Conservation (phyloP, 192 early-diverging fungal species). For the Pecoramyces ruminantium region DNA sequence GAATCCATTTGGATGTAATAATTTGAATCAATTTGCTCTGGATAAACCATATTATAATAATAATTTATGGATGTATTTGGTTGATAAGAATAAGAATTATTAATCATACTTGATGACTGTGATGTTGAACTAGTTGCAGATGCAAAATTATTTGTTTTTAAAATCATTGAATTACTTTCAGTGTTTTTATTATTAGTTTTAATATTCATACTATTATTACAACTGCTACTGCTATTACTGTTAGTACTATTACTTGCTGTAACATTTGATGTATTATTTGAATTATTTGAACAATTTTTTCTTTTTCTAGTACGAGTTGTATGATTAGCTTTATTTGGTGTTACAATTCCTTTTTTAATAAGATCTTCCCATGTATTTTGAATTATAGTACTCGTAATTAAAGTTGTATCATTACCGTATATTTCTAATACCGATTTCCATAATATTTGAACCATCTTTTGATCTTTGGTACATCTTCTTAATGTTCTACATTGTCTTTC, state of each 20-base stretch:
- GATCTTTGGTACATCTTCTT: background rate
- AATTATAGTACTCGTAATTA: background rate
- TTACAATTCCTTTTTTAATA: background rate
- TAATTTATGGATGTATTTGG: background rate
- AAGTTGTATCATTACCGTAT: background rate
- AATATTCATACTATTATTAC: background rate
- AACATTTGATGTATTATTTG: background rate
- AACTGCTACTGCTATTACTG: background rate
- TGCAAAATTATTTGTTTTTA: background rate
- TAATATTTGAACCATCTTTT: background rate
- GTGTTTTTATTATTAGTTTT: background rate
- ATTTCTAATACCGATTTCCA: background rate
- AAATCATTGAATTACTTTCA: background rate
- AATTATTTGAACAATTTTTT: background rate
- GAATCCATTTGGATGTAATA: background rate
- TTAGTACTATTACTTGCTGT: background rate
- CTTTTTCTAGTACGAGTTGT: background rate
- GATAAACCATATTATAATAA: background rate
- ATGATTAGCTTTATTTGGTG: background rate
- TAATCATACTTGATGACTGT: background rate
- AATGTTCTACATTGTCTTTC: background rate
- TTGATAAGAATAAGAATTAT: background rate
- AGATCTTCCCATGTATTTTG: background rate
- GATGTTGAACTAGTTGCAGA: background rate
- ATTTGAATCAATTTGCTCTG: background rate